Base-by-base conservation (phyloP, 108 stramenopile species). In the Skeletonema menzelii region DNA sequence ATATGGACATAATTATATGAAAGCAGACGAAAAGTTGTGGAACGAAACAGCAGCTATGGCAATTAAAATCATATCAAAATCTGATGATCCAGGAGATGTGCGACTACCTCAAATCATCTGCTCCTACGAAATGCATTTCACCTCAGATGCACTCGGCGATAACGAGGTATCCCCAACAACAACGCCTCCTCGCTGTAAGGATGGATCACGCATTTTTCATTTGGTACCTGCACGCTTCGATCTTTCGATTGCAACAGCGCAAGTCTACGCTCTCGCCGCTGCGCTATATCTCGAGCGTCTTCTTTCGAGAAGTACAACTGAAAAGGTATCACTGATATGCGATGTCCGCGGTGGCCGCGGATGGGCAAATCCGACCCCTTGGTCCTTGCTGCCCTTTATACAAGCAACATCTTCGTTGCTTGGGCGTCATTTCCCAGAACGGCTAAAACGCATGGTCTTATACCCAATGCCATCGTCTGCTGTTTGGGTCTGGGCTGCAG, bases 291-390 rank as follows among this genome's bases (percentile, higher is more conserved):
- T 91, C 5, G 87, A 94, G 34, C 69, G 76, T 20, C 76, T 74
- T 40, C 59, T 88, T 28, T 69, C 72, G 31, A 80, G 88, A 31
- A n/a, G 67, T 35, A 76, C 70, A 61, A 32, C 56, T 17, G 90
- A 91, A 69, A 63, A 38, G 11, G 47, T 91, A 26, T 77, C 83
- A 30, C 80, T 93, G 24, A 24, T 87, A 12, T 69, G 90, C 37
- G 92, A 93, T 72, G 83, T 88, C 15, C 83, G 92, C 27, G 85
- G 82, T 37, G 92, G 92, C 14, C 47, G 67, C 38, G 89, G 89
- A n/a, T 94, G 93, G 93, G 69, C 83, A 14, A 94, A 94, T 69
- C 67, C 74, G 1, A 75, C 82, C 30, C 85, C 85, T 8, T 70
- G 78, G 55, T 63, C 65, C 5, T 63, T 86, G 24, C 66, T 94